Conservation (phyloP, 2,329 filamentous ascomycete genomes). For the Podosphaera xanthii region DNA sequence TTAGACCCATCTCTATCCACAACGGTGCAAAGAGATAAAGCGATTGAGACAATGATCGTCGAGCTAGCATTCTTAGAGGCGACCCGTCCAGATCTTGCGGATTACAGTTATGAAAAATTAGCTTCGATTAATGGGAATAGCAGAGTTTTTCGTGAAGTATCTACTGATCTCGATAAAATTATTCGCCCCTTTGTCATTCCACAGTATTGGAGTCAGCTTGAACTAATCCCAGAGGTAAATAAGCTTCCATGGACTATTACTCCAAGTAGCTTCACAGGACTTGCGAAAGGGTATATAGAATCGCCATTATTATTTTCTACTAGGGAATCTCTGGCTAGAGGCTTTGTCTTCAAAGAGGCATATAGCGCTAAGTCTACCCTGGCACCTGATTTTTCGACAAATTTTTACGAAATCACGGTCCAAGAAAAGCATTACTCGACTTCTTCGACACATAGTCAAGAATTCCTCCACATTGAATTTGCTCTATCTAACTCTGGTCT, state of each 20-base stretch:
- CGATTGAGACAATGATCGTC: conserved; percentile 40
- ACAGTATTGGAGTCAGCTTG: conserved; percentile 53
- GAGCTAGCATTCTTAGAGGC: conserved; percentile 70
- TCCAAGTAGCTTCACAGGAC: conserved; percentile 61
- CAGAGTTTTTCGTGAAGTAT: conserved; percentile 25
- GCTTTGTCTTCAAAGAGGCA: conserved; percentile 81
- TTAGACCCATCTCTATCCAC: conserved; percentile 49
- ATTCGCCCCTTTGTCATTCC: conserved; percentile 56
- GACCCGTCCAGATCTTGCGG: conserved; percentile 41
- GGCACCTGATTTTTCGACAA: conserved; percentile 65
- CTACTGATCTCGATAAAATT: conserved; percentile 44
- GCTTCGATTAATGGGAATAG: conserved; percentile 27
- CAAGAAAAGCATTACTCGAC: conserved; percentile 92
- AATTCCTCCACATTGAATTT: conserved; percentile 99
- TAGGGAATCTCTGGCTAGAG: conserved; percentile 73
- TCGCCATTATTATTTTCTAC: conserved; percentile 40
- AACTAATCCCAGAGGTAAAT: conserved; percentile 30
- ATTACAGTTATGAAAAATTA: conserved; percentile 42
- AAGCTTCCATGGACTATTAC: conserved; percentile 41
- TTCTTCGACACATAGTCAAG: conserved; percentile 71
- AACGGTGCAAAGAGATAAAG: conserved; percentile 40
- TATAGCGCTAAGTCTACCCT: conserved; percentile 53
- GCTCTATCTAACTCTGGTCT: conserved; percentile 79
- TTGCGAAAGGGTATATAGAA: conserved; percentile 55
- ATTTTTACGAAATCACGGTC: conserved; percentile 72